phyloP scores from a whole-genome alignment of 768 basidiomycete species.

The Calocera viscosa region DNA sequence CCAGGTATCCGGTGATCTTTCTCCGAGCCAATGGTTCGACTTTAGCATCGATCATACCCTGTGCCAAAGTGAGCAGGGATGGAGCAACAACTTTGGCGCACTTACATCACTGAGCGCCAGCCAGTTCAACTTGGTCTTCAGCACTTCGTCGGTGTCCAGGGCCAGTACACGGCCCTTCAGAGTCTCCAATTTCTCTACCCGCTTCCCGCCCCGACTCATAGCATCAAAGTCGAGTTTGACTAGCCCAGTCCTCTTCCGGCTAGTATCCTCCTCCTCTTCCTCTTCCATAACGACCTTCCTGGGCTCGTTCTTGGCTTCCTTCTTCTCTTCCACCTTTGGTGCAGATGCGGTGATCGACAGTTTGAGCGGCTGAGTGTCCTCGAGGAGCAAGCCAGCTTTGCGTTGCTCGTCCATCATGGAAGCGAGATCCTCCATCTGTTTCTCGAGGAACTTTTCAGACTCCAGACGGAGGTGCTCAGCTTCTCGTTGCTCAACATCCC shows the following conservation, averaged over 20 bases:
- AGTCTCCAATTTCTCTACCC: conserved; percentile 65
- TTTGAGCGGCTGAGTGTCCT: conserved; percentile 83
- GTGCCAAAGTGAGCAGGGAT: conserved; percentile 23
- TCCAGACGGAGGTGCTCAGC: conserved; percentile 76
- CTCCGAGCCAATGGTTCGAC: conserved; percentile 72
- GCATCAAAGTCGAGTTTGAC: conserved; percentile 83
- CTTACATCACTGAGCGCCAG: conserved; percentile 79
- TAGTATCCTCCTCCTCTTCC: conserved; percentile 71
- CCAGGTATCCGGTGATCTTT: conserved; percentile 75
- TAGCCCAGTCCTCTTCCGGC: conserved; percentile 74
- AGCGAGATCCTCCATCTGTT: conserved; percentile 94
- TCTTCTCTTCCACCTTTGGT: conserved; percentile 32
- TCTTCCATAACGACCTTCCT: conserved; percentile 43
- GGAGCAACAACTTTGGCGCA: neutral
- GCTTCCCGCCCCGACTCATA: conserved; percentile 65
- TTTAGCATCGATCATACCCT: conserved; percentile 74
- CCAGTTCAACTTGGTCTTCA: conserved; percentile 82
- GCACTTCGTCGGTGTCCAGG: conserved; percentile 60
- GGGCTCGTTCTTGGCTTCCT: conserved; percentile 15
- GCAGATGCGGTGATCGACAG: conserved; percentile 60
- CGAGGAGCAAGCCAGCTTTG: conserved; percentile 77
- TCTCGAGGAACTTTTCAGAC: conserved; percentile 84
- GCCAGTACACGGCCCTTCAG: conserved; percentile 57
- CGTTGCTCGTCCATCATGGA: conserved; percentile 81
- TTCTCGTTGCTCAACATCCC: conserved; percentile 72